Evolutionary conservation across 108 stramenopile genomes (phyloP).

Genomic region (Skeletonema costatum): DNA sequence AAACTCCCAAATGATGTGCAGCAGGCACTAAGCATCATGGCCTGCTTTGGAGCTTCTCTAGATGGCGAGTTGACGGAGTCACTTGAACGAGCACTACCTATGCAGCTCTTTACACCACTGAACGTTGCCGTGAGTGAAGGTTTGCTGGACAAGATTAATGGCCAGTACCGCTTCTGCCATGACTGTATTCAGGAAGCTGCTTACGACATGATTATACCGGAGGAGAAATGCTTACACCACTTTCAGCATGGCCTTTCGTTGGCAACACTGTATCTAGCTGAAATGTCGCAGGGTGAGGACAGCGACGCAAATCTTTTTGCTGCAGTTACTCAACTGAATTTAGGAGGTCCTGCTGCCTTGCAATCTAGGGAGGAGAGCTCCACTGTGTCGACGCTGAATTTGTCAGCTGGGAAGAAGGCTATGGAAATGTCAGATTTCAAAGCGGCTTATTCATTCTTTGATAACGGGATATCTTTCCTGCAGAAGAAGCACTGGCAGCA

Average conservation of each 20-base stretch:
- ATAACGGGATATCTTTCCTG: constrained; percentile 27
- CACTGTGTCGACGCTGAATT: constrained; percentile 10
- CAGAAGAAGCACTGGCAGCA: constrained; percentile 21
- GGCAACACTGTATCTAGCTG: neutral
- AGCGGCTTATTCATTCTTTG: constrained; percentile 20
- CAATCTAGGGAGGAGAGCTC: neutral
- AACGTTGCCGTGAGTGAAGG: constrained; percentile 18
- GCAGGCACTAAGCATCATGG: constrained; percentile 1
- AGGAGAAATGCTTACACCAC: constrained; percentile 18
- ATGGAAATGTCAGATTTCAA: constrained; percentile 38
- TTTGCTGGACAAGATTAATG: constrained; percentile 20
- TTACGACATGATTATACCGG: constrained; percentile 22
- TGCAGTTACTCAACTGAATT: constrained; percentile 31
- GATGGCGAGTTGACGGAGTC: neutral
- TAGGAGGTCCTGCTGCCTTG: constrained; percentile 18
- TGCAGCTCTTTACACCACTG: neutral
- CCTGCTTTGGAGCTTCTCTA: constrained; percentile 20
- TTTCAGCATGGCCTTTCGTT: constrained; percentile 17
- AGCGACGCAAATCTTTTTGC: constrained; percentile 19
- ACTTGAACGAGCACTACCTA: neutral
- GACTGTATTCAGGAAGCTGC: constrained; percentile 35
- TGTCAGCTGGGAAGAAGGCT: constrained; percentile 21
- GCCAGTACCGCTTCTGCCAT: constrained; percentile 9
- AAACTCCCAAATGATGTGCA: constrained; percentile 7
- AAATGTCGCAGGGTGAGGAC: neutral